Evolutionary conservation across 2,329 filamentous ascomycete genomes (phyloP).

Genomic region (Achaetomium macrosporum): DNA sequence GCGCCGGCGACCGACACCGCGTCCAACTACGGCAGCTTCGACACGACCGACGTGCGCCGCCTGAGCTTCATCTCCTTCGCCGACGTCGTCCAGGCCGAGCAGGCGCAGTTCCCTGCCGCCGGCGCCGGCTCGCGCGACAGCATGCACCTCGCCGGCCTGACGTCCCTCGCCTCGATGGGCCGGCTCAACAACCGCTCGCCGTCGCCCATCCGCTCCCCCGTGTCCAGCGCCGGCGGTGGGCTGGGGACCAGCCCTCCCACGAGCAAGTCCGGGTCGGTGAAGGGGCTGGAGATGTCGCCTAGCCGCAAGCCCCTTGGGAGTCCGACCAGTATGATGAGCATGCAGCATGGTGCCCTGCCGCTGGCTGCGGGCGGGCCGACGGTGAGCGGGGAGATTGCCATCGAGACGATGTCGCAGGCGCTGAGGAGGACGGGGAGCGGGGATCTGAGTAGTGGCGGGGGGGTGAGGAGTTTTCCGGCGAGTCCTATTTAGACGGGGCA

Average conservation of each 20-base stretch:
- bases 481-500: conserved; percentile 47
- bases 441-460: conserved; percentile 52
- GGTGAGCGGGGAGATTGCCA: conserved; percentile 65
- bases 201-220: conserved; percentile 73
- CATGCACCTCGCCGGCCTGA: conserved; percentile 62
- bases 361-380: conserved; percentile 9
- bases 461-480: conserved; percentile 48
- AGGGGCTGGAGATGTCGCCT: conserved; percentile 59
- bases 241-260: conserved; percentile 56
- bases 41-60: conserved; percentile 71
- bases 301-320: conserved; percentile 56
- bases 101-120: conserved; percentile 30
- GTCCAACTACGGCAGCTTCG: conserved; percentile 72
- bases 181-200: conserved; percentile 58
- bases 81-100: conserved; percentile 84
- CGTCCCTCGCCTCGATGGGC: conserved; percentile 48
- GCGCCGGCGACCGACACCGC: conserved; percentile 43
- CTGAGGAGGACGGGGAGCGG: conserved; percentile 78
- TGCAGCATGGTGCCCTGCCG: conserved; percentile 27
- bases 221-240: conserved; percentile 53
- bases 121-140: conserved; percentile 57
- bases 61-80: conserved; percentile 96
- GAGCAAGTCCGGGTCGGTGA: conserved; percentile 68
- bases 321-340: conserved; percentile 35
- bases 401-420: conserved; percentile 92